Base-by-base conservation (phyloP, 2,329 filamentous ascomycete genomes). In the Didymella segeticola region DNA sequence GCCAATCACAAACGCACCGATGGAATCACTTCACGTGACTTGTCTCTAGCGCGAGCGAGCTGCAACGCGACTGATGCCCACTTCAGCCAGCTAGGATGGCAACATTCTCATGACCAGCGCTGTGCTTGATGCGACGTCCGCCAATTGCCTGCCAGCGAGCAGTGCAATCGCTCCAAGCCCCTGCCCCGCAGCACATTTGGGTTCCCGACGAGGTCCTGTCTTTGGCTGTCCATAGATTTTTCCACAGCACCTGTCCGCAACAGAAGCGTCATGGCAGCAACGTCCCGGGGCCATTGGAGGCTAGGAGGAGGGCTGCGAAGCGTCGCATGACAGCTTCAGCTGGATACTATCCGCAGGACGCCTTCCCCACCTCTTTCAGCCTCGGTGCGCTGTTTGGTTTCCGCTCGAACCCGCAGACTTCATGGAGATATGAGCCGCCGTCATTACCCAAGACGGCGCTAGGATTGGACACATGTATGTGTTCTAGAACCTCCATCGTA, bases 251-350 rank as follows among this genome's bases (percentile, higher is more conserved):
- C 53, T 76, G 74, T 58, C 67, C 72, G 33, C 77, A 79, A 54
- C 77, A 78, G 59, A 72, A 72, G 65, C 80, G 84, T 58, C 77
- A 84, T 80, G 84, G 82, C 61, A 86, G 84, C 75, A 79, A 79
- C 59, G 81, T 86, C 3, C 85, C 85, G 10, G 85, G 85, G 2
- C 85, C 85, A 65, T 75, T 87, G 74, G 85, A 88, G 72, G 84
- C 85, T 38, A 79, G 81, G 57, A 78, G 80, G 65, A 77, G 85
- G 46, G 75, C 81, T 38, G 76, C 82, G 2, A 85, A 79, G 69
- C 77, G 85, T 48, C 78, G 80, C 47, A 85, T 86, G 74, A 82
- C 69, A 77, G 46, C 78, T 8, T 66, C 68, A 33, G 63, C 75
- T 15, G 64, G 81, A 10, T 78, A 79, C 27, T 70, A 74, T 38